These are phyloP conservation scores for Taiwanofungus camphoratus DNA, from an alignment of 1,284 basidiomycete species.

Conservation along the genomic window DNA sequence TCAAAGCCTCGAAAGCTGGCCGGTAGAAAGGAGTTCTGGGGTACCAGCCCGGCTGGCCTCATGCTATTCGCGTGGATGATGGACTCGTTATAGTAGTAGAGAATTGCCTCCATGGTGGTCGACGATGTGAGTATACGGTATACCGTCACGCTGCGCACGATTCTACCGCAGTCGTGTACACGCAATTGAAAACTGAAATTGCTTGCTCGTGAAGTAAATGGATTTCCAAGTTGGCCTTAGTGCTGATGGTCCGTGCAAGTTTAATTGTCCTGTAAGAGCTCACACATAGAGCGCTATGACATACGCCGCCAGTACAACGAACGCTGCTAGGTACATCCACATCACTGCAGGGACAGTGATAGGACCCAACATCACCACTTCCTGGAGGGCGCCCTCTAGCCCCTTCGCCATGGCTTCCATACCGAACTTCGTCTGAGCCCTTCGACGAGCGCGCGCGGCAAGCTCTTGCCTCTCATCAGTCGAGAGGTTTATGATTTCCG, in stretches of 20 bases:
- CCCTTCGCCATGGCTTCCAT: constrained; percentile 63
- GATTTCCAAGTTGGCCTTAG: background rate
- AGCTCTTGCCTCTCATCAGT: constrained; percentile 43
- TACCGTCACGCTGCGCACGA: too few relatives aligned
- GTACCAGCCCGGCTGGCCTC: too few relatives aligned
- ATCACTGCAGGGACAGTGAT: constrained; percentile 16
- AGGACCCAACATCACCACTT: constrained; percentile 48
- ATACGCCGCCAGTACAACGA: constrained; percentile 8
- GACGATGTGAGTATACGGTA: too few relatives aligned
- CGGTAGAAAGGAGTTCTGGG: too few relatives aligned
- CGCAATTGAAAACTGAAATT: too few relatives aligned
- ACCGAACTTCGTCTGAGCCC: constrained; percentile 57
- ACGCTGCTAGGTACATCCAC: constrained; percentile 8
- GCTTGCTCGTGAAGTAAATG: too few relatives aligned
- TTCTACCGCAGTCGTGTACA: too few relatives aligned
- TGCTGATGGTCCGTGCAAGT: constrained; percentile 1
- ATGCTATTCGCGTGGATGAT: too few relatives aligned
- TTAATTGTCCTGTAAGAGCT: background rate
- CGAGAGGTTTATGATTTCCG: constrained; percentile 52
- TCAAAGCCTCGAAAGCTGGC: too few relatives aligned
- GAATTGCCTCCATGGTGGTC: too few relatives aligned
- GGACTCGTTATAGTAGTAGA: too few relatives aligned
- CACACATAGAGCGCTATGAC: background rate
- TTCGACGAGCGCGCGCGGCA: constrained; percentile 44
- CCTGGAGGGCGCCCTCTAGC: constrained; percentile 47